These are phyloP conservation scores for Exophiala mesophila DNA, from an alignment of 2,329 filamentous ascomycete genomes.

Conservation along the genomic window DNA sequence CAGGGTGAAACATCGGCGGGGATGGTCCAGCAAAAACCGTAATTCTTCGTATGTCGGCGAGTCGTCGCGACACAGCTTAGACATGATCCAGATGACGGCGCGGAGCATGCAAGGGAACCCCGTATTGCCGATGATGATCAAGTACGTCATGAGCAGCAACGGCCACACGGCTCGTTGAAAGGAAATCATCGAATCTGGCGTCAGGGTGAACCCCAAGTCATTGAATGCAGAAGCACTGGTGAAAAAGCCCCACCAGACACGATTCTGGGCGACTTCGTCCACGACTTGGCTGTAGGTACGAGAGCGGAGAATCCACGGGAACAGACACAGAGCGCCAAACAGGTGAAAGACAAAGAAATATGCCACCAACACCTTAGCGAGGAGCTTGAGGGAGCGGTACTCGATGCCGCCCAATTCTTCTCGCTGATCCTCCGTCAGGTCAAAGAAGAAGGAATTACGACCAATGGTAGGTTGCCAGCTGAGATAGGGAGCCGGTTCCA, in stretches of 20 bases:
- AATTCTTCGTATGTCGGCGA: constrained; percentile 84
- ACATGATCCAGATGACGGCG: constrained; percentile 80
- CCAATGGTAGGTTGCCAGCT: constrained; percentile 91
- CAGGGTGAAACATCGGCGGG: constrained; percentile 90
- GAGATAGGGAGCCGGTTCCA: constrained; percentile 73
- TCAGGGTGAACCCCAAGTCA: constrained; percentile 89
- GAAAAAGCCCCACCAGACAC: constrained; percentile 88
- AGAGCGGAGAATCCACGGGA: constrained; percentile 73
- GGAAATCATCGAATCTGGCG: constrained; percentile 77
- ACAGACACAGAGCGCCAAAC: constrained; percentile 65
- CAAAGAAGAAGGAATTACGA: constrained; percentile 87
- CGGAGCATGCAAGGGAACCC: constrained; percentile 57
- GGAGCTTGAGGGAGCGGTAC: constrained; percentile 82
- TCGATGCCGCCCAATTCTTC: constrained; percentile 96
- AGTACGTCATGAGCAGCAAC: constrained; percentile 37
- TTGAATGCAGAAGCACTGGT: constrained; percentile 85
- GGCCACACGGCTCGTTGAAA: constrained; percentile 44
- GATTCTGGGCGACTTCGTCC: constrained; percentile 55
- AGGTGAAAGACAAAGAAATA: constrained; percentile 85
- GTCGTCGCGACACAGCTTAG: constrained; percentile 59
- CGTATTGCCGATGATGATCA: constrained; percentile 38
- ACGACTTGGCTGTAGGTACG: constrained; percentile 62
- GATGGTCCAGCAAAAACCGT: constrained; percentile 85
- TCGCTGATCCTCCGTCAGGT: constrained; percentile 81
- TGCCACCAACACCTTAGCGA: constrained; percentile 68